Evolutionary conservation across 2,329 filamentous ascomycete species (phyloP), one percentile per base, ranked within the genome.

Genomic region (Cladosporium austrohemisphaericum): DNA sequence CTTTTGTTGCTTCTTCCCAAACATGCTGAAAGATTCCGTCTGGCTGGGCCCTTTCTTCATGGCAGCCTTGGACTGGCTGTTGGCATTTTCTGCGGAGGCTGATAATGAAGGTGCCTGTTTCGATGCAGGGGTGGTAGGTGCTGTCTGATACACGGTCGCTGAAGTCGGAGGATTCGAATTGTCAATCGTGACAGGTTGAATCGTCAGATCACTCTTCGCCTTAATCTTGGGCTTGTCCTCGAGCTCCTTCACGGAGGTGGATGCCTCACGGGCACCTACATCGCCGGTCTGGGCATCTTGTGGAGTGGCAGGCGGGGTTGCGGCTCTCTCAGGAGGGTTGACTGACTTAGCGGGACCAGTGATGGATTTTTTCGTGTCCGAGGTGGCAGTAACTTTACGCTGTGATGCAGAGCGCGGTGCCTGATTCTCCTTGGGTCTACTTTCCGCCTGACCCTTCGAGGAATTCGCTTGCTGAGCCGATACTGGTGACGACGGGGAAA

Each of bases 1-100:
- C 44, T 58, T 59, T 40, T 49, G 28, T 33, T 55, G 54, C 40
- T 58, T 55, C 47, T 57, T 57, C 13, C 50, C 54, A 37, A 65
- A 68, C 19, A 62, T 52, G 45, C 61, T 66, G 18, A 65, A 53
- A 10, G 65, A 65, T 25, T 65, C 62, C 1, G 65, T 67, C 57
- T 66, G 60, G n/a, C 59, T 60, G 4, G 65, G 64, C 28, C 65
- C 65, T 49, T 65, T 65, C 25, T 28, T 41, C 13, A 35, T 5
- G 20, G 20, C 29, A 19, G 31, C 16, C 29, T 51, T 41, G 7
- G n/a, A 26, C 28, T 41, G 16, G 5, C 26, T 36, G 16, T 22
- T 22, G 13, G 41, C 3, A 8, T 51, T 49, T 22, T 41, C 31
- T 36, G 14, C 11, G 16, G 47, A 31, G 10, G 22, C 3, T 11